phyloP scores from a whole-genome alignment of 106 monocot genomes.

The Cymbidium sinense region DNA sequence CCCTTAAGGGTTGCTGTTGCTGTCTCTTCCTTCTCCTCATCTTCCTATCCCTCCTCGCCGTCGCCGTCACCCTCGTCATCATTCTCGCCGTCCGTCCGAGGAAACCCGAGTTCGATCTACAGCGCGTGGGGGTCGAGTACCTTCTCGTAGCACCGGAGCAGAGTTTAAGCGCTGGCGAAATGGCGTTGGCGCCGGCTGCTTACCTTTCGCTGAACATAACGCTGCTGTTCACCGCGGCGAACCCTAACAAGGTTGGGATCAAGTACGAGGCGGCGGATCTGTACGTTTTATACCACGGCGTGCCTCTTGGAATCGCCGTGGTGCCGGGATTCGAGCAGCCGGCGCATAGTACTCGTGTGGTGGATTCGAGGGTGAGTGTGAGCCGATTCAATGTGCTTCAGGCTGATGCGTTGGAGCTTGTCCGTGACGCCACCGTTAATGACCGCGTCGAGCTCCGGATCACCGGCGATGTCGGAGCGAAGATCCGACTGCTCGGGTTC shows the following conservation, averaged over 20 bases:
- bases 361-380: conserved; percentile 45
- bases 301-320: conserved; percentile 62
- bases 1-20: conserved; percentile 83
- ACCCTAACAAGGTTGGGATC: conserved; percentile 76
- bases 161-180: background rate
- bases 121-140: conserved; percentile 58
- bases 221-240: conserved; percentile 63
- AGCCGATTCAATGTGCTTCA: conserved; percentile 55
- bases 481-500: conserved; percentile 53
- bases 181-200: conserved; percentile 3
- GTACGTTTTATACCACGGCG: conserved; percentile 74
- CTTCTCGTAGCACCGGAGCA: conserved; percentile 36
- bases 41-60: conserved; percentile 65
- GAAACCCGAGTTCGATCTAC: conserved; percentile 69
- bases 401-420: conserved; percentile 48
- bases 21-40: conserved; percentile 82
- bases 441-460: conserved; percentile 74
- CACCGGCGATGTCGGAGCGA: conserved; percentile 60
- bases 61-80: conserved; percentile 54
- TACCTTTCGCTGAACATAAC: conserved; percentile 80
- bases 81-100: conserved; percentile 57
- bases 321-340: conserved; percentile 71
- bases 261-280: conserved; percentile 41
- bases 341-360: conserved; percentile 38
- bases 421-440: conserved; percentile 56